These are phyloP conservation scores for Magnaporthiopsis poae DNA, from an alignment of 2,329 filamentous ascomycete species.

Conservation along the genomic window DNA sequence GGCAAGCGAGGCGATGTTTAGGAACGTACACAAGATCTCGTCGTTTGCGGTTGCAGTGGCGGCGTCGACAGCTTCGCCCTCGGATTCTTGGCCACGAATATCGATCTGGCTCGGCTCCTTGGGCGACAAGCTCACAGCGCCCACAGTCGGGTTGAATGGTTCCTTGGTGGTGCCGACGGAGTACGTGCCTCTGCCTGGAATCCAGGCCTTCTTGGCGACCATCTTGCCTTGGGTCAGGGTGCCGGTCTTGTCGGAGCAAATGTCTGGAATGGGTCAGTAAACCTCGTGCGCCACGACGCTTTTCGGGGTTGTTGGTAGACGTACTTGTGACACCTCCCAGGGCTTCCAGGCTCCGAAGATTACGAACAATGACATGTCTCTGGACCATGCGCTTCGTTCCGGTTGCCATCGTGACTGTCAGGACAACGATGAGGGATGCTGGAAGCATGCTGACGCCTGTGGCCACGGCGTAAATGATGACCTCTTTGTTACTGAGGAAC, in stretches of 20 bases:
- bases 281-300: no score
- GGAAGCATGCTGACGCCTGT: slow-evolving; percentile 53
- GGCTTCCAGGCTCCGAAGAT: slow-evolving; percentile 44
- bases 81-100: background rate
- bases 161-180: slow-evolving; percentile 41
- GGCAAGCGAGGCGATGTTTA: slow-evolving; percentile 49
- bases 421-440: slow-evolving; percentile 52
- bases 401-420: slow-evolving; percentile 58
- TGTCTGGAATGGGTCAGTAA: slow-evolving; percentile 14
- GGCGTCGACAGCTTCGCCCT: background rate
- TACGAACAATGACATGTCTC: slow-evolving; percentile 47
- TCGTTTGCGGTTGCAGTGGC: background rate
- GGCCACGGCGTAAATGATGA: slow-evolving; percentile 55
- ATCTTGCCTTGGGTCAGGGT: slow-evolving; percentile 57
- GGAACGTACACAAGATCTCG: background rate
- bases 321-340: slow-evolving; percentile 39
- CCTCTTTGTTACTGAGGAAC: slow-evolving; percentile 39
- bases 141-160: slow-evolving; percentile 8
- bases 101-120: slow-evolving; percentile 21
- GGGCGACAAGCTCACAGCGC: slow-evolving; percentile 7
- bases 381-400: slow-evolving; percentile 37
- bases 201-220: slow-evolving; percentile 49
- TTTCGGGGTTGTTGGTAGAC: slow-evolving; percentile 4
- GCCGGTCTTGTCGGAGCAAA: slow-evolving; percentile 58
- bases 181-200: slow-evolving; percentile 45